phyloP scores from a whole-genome alignment of 306 rosid genomes.

The Castanospermum australe region DNA sequence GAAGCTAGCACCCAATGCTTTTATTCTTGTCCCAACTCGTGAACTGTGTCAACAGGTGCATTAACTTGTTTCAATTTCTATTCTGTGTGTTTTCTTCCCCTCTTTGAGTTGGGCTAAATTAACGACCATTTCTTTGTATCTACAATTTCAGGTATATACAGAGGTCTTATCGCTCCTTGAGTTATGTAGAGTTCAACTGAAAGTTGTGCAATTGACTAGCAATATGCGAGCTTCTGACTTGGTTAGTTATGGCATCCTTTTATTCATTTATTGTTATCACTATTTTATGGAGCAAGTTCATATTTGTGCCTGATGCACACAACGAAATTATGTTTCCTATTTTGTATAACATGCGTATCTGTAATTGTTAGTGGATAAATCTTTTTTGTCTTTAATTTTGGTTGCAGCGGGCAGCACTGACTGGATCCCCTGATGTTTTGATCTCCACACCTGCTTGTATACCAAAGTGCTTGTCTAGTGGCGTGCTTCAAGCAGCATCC shows the following conservation, averaged over 20 bases:
- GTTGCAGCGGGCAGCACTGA: slow-evolving; percentile 71
- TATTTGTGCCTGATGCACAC: neutral
- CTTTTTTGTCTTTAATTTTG: neutral
- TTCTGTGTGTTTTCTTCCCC: neutral
- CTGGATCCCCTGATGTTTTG: slow-evolving; percentile 79
- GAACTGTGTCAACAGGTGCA: slow-evolving; percentile 83
- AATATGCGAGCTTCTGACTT: slow-evolving; percentile 67
- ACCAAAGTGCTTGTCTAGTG: slow-evolving; percentile 75
- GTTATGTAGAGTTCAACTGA: slow-evolving; percentile 71
- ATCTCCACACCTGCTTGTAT: slow-evolving; percentile 90
- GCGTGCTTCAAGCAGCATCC: slow-evolving; percentile 57
- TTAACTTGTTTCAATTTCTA: neutral
- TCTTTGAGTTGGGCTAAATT: neutral
- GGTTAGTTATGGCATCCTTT: slow-evolving; percentile 54
- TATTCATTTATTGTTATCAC: neutral
- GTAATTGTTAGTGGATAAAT: neutral
- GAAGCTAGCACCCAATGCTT: slow-evolving; percentile 75
- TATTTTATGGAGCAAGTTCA: neutral
- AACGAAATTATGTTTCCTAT: neutral
- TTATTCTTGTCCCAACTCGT: slow-evolving; percentile 76
- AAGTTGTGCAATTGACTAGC: slow-evolving; percentile 79
- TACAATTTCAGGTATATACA: slow-evolving; percentile 51
- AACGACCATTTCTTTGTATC: neutral
- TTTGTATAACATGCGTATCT: neutral
- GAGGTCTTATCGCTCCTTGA: slow-evolving; percentile 72